A percentile compares a stretch with the other conserved stretches of the same genome.
Conservation (phyloP, 306 rosid species). For the Begonia loranthoides region DNA sequence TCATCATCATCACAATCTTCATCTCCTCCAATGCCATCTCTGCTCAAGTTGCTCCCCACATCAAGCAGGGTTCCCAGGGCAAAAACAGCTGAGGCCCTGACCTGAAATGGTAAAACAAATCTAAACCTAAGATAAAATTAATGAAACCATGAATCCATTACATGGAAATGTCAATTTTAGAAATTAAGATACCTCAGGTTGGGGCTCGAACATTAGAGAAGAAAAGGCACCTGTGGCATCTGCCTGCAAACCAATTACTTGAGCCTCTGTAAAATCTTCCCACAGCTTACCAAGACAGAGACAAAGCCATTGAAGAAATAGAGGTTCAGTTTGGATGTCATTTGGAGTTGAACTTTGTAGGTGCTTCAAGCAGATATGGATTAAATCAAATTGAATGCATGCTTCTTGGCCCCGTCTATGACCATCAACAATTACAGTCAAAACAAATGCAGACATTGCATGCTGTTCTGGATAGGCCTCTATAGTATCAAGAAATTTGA, state of each 20-base stretch:
- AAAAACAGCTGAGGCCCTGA: conserved; percentile 94
- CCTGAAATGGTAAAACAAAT: conserved; percentile 39
- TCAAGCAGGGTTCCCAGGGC: conserved; percentile 90
- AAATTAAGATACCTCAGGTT: conserved; percentile 62
- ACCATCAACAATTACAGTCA: conserved; percentile 94
- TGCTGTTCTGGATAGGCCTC: conserved; percentile 92
- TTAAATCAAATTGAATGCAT: conserved; percentile 67
- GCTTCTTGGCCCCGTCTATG: conserved; percentile 97
- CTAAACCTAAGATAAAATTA: too few relatives aligned
- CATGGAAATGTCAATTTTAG: conserved; percentile 8
- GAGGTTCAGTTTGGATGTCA: conserved; percentile 77
- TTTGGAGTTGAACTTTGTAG: conserved; percentile 78
- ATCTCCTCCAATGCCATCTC: conserved; percentile 67
- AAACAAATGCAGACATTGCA: conserved; percentile 98
- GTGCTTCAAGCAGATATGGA: conserved; percentile 79
- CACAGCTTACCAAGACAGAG: conserved; percentile 94
- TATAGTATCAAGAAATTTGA: conserved; percentile 87
- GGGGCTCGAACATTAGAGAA: conserved; percentile 65
- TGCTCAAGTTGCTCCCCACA: conserved; percentile 55
- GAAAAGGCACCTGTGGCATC: conserved; percentile 62
- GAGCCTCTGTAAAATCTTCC: conserved; percentile 85
- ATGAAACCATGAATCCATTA: neutral
- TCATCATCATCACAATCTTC: conserved; percentile 86
- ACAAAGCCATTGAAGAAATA: conserved; percentile 98
- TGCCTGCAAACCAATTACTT: conserved; percentile 67